These are phyloP conservation scores for Sindora glabra DNA, from an alignment of 306 rosid species.

Conservation along the genomic window DNA sequence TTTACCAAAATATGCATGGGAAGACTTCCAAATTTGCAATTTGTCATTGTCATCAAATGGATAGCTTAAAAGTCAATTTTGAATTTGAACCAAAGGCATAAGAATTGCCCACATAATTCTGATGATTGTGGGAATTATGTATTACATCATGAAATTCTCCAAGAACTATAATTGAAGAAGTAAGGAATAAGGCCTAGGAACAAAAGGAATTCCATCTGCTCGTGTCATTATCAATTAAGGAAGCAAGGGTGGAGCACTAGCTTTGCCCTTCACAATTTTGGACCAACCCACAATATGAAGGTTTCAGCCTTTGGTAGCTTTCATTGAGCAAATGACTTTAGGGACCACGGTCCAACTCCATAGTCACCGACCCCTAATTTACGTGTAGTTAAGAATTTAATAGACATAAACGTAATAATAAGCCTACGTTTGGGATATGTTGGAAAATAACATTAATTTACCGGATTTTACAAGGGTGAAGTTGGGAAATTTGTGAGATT, in stretches of 20 bases:
- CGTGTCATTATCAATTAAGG: conserved; percentile 25
- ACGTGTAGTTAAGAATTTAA: too few species aligned
- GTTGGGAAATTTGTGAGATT: too few species aligned
- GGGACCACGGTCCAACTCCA: conserved; percentile 6
- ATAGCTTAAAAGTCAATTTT: background rate
- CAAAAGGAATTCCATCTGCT: conserved; percentile 29
- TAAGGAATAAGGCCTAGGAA: conserved; percentile 15
- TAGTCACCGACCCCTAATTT: background rate
- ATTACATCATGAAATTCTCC: background rate
- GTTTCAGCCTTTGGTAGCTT: conserved; percentile 14
- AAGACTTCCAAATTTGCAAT: background rate
- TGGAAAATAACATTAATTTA: too few species aligned
- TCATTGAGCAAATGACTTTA: conserved; percentile 17
- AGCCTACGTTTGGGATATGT: background rate
- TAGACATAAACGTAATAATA: too few species aligned
- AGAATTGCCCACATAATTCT: background rate
- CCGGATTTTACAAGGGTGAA: too few species aligned
- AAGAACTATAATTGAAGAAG: conserved; percentile 22
- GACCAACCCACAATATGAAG: conserved; percentile 11
- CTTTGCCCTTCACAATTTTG: conserved; percentile 25
- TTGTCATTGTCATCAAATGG: background rate
- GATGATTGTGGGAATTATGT: background rate
- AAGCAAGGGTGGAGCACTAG: conserved; percentile 20
- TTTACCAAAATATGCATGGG: background rate
- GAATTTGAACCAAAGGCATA: background rate